Evolutionary conservation across 2,329 filamentous ascomycete genomes (phyloP).

Genomic region (Cladophialophora chaetospira): DNA sequence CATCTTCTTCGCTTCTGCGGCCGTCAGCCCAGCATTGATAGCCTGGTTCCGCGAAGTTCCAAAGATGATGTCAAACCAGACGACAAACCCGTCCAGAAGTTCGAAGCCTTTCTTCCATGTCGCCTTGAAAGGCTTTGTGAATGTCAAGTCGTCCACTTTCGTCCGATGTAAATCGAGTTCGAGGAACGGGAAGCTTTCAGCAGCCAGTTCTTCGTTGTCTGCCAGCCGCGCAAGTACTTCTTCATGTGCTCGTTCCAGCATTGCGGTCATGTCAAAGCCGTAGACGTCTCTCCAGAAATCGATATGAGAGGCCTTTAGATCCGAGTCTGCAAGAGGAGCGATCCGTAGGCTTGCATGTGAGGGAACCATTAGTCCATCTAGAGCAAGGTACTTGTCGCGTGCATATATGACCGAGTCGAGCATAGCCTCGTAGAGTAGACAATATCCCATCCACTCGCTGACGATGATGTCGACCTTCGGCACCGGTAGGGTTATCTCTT

Average conservation of each 20-base stretch:
- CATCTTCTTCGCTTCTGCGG: slow-evolving; percentile 65
- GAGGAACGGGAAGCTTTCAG: slow-evolving; percentile 66
- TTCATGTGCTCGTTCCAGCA: slow-evolving; percentile 73
- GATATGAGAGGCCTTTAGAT: slow-evolving; percentile 75
- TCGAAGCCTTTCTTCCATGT: slow-evolving; percentile 37
- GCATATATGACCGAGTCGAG: slow-evolving; percentile 88
- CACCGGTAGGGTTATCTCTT: slow-evolving; percentile 78
- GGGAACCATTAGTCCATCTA: slow-evolving; percentile 80
- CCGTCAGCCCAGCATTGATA: slow-evolving; percentile 57
- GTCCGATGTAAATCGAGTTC: slow-evolving; percentile 75
- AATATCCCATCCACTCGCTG: slow-evolving; percentile 98
- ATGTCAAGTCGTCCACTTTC: slow-evolving; percentile 71
- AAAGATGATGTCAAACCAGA: slow-evolving; percentile 97
- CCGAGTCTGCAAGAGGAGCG: slow-evolving; percentile 75
- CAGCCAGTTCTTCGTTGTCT: slow-evolving; percentile 59
- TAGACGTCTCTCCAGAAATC: slow-evolving; percentile 91
- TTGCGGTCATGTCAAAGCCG: slow-evolving; percentile 89
- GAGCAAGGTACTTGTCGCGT: slow-evolving; percentile 79
- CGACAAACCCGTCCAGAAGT: slow-evolving; percentile 77
- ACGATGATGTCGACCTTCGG: slow-evolving; percentile 89
- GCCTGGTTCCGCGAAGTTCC: slow-evolving; percentile 59
- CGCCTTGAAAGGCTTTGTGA: slow-evolving; percentile 68
- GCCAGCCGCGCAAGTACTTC: slow-evolving; percentile 79
- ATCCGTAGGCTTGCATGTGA: slow-evolving; percentile 81
- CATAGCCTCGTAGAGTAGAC: slow-evolving; percentile 92